Base-by-base conservation (phyloP, 129 eudicot species). In the Tagetes erecta region DNA sequence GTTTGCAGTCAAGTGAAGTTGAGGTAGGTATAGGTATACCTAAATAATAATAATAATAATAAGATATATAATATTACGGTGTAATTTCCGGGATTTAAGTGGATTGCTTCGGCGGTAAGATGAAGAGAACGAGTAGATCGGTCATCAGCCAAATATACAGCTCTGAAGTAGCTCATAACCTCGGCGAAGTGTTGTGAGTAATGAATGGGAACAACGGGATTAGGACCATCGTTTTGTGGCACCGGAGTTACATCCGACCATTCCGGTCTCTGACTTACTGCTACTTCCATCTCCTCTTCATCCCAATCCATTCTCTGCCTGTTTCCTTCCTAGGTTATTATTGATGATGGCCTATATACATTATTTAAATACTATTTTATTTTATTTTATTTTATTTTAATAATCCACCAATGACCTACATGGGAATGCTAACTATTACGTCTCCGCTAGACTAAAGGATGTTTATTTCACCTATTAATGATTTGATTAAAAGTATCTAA, bases 161-260 rank as follows among this genome's bases (percentile, higher is more conserved):
- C 98, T 69, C 98, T 86, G 71, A 94, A 90, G 83, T 94, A 94
- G 49, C 85, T 81, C 97, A 94, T 94, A 35, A 88, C 86, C 60
- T 94, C 97, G 0, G 78, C 35, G 79, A 94, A 94, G 50, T 91
- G 87, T 4, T 86, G 85, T 0, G 92, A 76, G 77, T 90, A 90
- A 2, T 88, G 69, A 76, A 94, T 94, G n/a, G 97, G 96, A 10
- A 94, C 96, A 4, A 94, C 89, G 37, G 97, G 98, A 46, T 85
- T 88, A 1, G 96, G 98, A n/a, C 98, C 98, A 73, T 94, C 98
- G 53, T 90, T 67, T 70, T 94, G 97, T 1, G 87, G 89, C 10
- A 94, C 73, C 51, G 98, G 98, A 68, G 75, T 83, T 7, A 94
- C 78, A 74, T 90, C 98, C 34, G 91, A 86, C 98, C 98, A 94